Evolutionary conservation across 441 rosid genomes (phyloP).

Genomic region (Pelargonium australe): DNA sequence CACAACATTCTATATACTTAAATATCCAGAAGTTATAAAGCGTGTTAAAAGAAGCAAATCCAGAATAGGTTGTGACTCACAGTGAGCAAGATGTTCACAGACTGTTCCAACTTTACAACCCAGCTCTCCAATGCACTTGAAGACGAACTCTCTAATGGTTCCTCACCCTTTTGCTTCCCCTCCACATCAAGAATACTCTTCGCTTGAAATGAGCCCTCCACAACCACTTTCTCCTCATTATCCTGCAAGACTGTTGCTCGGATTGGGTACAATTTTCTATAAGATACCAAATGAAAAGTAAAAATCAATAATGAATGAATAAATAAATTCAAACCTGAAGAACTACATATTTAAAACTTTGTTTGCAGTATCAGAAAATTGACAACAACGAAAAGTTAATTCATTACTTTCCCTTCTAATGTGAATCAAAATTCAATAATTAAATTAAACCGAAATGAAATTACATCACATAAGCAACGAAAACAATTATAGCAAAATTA

Average conservation of each 20-base stretch:
- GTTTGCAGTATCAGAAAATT: neutral
- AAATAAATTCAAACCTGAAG: neutral
- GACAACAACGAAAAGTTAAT: neutral
- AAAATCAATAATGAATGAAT: neutral
- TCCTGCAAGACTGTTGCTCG: conserved; percentile 57
- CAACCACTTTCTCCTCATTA: conserved; percentile 52
- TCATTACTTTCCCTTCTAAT: neutral
- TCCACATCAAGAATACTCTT: conserved; percentile 29
- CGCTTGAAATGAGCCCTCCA: conserved; percentile 56
- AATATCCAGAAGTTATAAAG: neutral
- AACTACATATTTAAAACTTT: neutral
- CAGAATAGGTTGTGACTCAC: conserved; percentile 23
- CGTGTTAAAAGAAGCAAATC: neutral
- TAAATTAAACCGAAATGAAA: neutral
- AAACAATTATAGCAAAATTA: neutral
- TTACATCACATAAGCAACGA: neutral
- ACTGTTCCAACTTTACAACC: conserved; percentile 67
- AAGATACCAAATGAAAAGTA: neutral
- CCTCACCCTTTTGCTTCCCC: conserved; percentile 22
- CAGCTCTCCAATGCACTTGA: conserved; percentile 38
- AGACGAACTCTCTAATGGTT: conserved; percentile 29
- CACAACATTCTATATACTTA: no score
- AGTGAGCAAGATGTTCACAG: conserved; percentile 69
- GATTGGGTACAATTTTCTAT: conserved; percentile 38
- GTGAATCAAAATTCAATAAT: no score